Evolutionary conservation across 352 stramenopile genomes (phyloP).

Genomic region (Phytophthora sojae): DNA sequence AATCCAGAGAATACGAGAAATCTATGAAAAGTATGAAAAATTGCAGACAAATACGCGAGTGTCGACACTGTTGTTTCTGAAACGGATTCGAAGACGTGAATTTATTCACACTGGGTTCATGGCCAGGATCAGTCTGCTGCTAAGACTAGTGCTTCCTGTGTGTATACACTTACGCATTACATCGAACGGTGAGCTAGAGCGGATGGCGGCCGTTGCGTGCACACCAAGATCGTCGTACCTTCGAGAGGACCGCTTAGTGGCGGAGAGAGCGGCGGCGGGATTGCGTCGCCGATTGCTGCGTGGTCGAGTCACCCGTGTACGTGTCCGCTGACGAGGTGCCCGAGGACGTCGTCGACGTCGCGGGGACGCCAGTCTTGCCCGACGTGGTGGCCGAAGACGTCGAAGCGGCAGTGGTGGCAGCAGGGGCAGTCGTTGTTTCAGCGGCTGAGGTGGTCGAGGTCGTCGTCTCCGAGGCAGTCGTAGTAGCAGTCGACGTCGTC

Average conservation of each 20-base stretch:
- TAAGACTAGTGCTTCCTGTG: neutral
- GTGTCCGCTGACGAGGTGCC: slow-evolving; percentile 29
- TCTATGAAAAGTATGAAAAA: no score
- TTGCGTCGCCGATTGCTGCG: slow-evolving; percentile 29
- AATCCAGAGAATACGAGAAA: no score
- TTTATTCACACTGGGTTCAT: no score
- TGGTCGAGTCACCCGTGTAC: slow-evolving; percentile 24
- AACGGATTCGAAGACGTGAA: no score
- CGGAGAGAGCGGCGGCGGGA: slow-evolving; percentile 29
- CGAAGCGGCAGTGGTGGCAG: slow-evolving; percentile 1
- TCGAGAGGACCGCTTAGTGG: slow-evolving; percentile 22
- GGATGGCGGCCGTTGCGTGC: neutral
- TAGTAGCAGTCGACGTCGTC: neutral
- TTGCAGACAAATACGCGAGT: no score
- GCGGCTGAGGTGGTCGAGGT: neutral
- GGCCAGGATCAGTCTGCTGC: no score
- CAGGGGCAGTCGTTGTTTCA: slow-evolving; percentile 8
- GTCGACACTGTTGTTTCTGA: no score
- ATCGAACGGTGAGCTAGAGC: slow-evolving; percentile 1
- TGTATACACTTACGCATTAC: slow-evolving; percentile 8
- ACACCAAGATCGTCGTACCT: slow-evolving; percentile 4
- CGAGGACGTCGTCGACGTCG: slow-evolving; percentile 11
- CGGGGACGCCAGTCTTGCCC: slow-evolving; percentile 22
- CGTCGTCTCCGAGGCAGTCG: slow-evolving; percentile 6
- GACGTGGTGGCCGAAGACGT: slow-evolving; percentile 11